Evolutionary conservation across 2,329 filamentous ascomycete species (phyloP).

Genomic region (Neospermospora avenae): DNA sequence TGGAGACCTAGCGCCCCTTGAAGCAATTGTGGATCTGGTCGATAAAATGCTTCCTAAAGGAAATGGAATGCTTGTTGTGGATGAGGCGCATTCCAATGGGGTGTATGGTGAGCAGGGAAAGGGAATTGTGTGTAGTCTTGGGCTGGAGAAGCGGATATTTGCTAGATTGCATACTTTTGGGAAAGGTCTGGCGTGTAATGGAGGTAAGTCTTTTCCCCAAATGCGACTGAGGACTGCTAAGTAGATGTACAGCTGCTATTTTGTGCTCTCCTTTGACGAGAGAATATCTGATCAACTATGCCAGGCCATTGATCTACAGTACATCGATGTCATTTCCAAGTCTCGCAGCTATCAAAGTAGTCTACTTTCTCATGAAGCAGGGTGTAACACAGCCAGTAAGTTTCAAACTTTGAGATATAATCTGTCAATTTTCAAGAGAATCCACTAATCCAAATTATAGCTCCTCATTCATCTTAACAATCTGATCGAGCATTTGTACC

Average conservation of each 20-base stretch:
- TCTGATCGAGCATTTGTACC: slow-evolving; percentile 45
- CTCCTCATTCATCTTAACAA: slow-evolving; percentile 40
- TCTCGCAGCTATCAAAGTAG: slow-evolving; percentile 39
- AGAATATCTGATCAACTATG: slow-evolving; percentile 31
- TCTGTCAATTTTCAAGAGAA: background rate
- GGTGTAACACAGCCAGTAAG: slow-evolving; percentile 47
- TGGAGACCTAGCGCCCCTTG: slow-evolving; percentile 42
- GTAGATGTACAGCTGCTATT: slow-evolving; percentile 35
- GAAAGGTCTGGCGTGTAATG: slow-evolving; percentile 46
- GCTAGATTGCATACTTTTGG: slow-evolving; percentile 49
- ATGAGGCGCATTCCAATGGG: slow-evolving; percentile 54
- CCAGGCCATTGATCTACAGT: slow-evolving; percentile 41
- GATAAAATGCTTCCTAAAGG: slow-evolving; percentile 36
- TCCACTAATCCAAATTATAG: slow-evolving; percentile 24
- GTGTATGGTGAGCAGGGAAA: slow-evolving; percentile 47
- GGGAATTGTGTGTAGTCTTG: slow-evolving; percentile 48
- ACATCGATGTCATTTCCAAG: slow-evolving; percentile 41
- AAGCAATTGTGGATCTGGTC: slow-evolving; percentile 37
- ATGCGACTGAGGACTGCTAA: slow-evolving; percentile 28
- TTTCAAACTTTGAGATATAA: background rate
- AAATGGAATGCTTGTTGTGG: slow-evolving; percentile 49
- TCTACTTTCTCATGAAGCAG: slow-evolving; percentile 47
- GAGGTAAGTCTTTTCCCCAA: slow-evolving; percentile 28
- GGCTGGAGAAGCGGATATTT: slow-evolving; percentile 48
- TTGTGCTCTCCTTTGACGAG: slow-evolving; percentile 21